phyloP scores from a whole-genome alignment of 2,329 filamentous ascomycete species.

The Torrubiella hemipterigena region DNA sequence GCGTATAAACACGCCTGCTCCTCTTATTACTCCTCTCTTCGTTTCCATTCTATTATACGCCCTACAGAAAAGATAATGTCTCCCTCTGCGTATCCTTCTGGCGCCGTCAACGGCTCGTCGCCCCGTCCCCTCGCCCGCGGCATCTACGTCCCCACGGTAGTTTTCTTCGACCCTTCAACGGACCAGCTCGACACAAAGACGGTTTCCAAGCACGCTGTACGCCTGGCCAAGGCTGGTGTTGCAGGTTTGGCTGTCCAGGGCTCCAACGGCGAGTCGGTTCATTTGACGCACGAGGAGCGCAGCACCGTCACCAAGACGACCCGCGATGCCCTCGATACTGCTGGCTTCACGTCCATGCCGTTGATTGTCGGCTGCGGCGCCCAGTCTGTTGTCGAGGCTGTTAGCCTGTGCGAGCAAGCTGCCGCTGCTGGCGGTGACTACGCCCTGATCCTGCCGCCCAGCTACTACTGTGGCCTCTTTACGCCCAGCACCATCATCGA shows the following conservation, averaged over 20 bases:
- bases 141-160: constrained; percentile 63
- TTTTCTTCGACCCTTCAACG: constrained; percentile 54
- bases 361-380: constrained; percentile 66
- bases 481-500: constrained; percentile 44
- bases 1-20: no score
- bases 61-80: constrained; percentile 2
- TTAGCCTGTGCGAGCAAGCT: constrained; percentile 58
- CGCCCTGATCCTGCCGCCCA: constrained; percentile 63
- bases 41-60: not conserved
- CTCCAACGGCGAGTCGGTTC: constrained; percentile 74
- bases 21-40: no score
- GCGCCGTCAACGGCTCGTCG: constrained; percentile 11
- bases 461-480: constrained; percentile 62
- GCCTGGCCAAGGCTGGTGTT: constrained; percentile 62
- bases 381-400: constrained; percentile 61
- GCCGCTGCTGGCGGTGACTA: constrained; percentile 60
- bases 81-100: constrained; percentile 4
- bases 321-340: constrained; percentile 52
- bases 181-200: constrained; percentile 56
- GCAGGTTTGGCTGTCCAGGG: constrained; percentile 67
- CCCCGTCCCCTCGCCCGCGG: constrained; percentile 32
- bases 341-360: constrained; percentile 53
- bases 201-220: constrained; percentile 49
- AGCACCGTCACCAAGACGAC: constrained; percentile 57
- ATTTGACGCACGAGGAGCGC: constrained; percentile 60